Conservation (phyloP, 83 land plant genomes). For the Larix sibirica region DNA sequence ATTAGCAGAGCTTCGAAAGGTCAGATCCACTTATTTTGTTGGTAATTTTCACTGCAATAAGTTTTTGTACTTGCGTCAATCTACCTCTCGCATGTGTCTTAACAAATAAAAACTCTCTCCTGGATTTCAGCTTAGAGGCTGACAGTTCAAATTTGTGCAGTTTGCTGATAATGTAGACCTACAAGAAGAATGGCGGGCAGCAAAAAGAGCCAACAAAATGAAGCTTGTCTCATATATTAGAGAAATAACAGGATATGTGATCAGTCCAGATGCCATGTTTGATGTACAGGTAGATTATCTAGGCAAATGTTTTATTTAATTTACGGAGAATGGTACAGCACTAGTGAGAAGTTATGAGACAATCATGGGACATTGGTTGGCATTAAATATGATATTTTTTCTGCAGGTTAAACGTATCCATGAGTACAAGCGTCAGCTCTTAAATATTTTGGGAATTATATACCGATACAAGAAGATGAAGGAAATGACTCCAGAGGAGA, state of each 20-base stretch:
- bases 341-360: background rate
- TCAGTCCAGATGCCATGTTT: conserved; percentile 93
- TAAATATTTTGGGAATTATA: conserved; percentile 91
- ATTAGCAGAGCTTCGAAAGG: conserved; percentile 80
- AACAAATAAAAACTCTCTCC: background rate
- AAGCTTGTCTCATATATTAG: conserved; percentile 74
- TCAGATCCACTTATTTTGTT: conserved; percentile 14
- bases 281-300: conserved; percentile 79
- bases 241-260: conserved; percentile 84
- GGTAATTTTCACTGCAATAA: background rate
- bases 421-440: conserved; percentile 95
- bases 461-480: conserved; percentile 98
- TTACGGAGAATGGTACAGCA: too few relatives aligned
- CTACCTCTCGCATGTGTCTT: background rate
- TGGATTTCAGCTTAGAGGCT: conserved; percentile 1
- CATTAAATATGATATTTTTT: background rate
- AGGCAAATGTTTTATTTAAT: conserved; percentile 11
- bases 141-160: conserved; percentile 36
- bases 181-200: conserved; percentile 78
- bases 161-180: conserved; percentile 80
- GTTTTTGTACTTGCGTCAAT: background rate
- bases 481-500: conserved; percentile 81
- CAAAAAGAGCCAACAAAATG: conserved; percentile 77
- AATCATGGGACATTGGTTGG: background rate
- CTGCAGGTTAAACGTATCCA: conserved; percentile 96